Evolutionary conservation across 495 filamentous ascomycete species (phyloP).

Genomic region (Penicillium manginii): DNA sequence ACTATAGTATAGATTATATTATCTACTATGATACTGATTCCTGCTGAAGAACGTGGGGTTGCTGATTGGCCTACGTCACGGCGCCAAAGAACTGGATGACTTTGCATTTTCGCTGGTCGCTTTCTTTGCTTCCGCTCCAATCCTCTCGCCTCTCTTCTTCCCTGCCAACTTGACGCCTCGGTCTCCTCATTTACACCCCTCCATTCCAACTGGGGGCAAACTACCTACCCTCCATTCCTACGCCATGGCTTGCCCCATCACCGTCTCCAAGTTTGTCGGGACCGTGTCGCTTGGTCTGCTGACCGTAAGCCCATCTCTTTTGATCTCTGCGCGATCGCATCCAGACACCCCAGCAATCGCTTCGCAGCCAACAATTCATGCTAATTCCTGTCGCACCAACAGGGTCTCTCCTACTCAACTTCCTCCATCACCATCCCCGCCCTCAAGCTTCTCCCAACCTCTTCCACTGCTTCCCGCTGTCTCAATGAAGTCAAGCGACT

Average conservation of each 20-base stretch:
- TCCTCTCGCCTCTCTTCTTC: neutral
- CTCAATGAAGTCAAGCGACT: constrained; percentile 64
- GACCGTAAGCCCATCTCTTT: constrained; percentile 62
- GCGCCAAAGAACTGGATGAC: constrained; percentile 6
- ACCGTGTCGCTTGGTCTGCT: constrained; percentile 83
- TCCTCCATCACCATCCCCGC: constrained; percentile 73
- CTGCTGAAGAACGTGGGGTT: constrained; percentile 13
- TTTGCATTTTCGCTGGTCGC: neutral
- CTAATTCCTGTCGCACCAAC: constrained; percentile 6
- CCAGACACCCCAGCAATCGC: neutral
- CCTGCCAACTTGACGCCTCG: neutral
- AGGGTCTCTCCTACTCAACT: constrained; percentile 86
- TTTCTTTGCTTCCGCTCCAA: constrained; percentile 4
- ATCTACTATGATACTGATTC: no score
- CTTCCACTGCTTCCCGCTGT: constrained; percentile 64
- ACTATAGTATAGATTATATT: no score
- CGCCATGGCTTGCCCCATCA: constrained; percentile 71
- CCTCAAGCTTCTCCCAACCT: constrained; percentile 75
- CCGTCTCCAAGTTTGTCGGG: constrained; percentile 85
- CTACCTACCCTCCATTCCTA: neutral
- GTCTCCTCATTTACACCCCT: neutral
- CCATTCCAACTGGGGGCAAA: neutral
- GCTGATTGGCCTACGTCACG: constrained; percentile 32
- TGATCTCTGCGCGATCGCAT: neutral
- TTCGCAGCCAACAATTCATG: neutral